Evolutionary conservation across 2,329 filamentous ascomycete genomes (phyloP).

Genomic region (Whalleya microplaca): DNA sequence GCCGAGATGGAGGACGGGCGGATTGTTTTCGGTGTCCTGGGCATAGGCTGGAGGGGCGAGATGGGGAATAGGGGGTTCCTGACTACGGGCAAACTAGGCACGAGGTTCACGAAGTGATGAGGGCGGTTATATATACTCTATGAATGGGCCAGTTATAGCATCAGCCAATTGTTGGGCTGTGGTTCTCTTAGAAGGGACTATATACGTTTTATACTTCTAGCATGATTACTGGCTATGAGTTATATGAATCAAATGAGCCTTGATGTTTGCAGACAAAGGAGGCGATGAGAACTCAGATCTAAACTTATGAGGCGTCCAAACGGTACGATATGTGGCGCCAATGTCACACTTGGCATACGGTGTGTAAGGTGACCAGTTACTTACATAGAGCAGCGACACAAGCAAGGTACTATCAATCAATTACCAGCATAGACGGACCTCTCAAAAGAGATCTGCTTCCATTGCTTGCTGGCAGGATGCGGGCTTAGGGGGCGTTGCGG

Average conservation of each 20-base stretch:
- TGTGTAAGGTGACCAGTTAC: too few species aligned
- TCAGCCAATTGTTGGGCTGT: not conserved
- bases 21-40: constrained; percentile 76
- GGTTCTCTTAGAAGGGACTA: not conserved
- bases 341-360: too few species aligned
- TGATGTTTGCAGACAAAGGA: too few species aligned
- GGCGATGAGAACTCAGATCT: too few species aligned
- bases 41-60: constrained; percentile 84
- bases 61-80: constrained; percentile 90
- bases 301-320: too few species aligned
- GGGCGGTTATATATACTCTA: not conserved
- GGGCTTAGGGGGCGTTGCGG: not conserved
- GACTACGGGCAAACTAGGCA: constrained; percentile 80
- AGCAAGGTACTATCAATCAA: not conserved
- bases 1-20: constrained; percentile 62
- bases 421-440: not conserved
- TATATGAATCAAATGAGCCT: too few species aligned
- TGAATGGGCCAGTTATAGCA: not conserved
- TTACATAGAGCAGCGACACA: not conserved
- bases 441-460: not conserved
- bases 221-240: too few species aligned
- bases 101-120: constrained; percentile 45
- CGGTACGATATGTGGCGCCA: too few species aligned
- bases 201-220: too few species aligned
- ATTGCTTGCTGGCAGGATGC: not conserved